Evolutionary conservation across 805 yeast species (phyloP), one percentile per base, ranked within the genome.

Genomic region (Candida koratica): DNA sequence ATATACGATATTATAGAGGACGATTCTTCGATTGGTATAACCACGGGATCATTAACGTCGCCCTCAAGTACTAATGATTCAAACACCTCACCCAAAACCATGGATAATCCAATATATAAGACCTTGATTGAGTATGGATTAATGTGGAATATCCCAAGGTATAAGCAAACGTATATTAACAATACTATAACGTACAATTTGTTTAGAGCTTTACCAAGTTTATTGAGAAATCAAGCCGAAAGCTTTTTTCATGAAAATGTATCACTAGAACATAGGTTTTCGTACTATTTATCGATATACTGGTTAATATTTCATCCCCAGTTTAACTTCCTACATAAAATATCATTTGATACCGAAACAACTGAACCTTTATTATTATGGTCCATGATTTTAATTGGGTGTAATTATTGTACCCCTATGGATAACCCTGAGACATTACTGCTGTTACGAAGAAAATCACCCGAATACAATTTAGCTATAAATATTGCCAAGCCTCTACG

Each of bases 221-320:
- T 64, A 4, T 38, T 52, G 3, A 38, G 55, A n/a, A 46, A 45
- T 5, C 32, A 38, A 10, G 47, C 71, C 27, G 51, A 58, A 6
- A 56, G 46, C 4, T 40, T 56, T 6, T 62, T 57, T 37, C 43
- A 36, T 4, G 49, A 56, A 34, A 51, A 51, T 47, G 29, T 38
- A 6, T 28, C 22, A 8, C 16, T 55, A 20, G 57, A 63, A 42
- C 58, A 58, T 43, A 35, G 69, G 34, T 44, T 69, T 36, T 51
- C 73, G 11, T 54, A 61, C 53, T 57, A 53, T 46, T 45, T 57
- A 25, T 62, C 49, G 42, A 58, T 47, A 6, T 80, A 76, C 50
- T 80, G 86, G 86, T 56, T 59, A 24, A 64, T 69, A 10, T 78
- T 76, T 47, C 81, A 79, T 48, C 75, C 78, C 0, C 74, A 78